Percentiles rank a stretch among this genome's conserved stretches.
Evolutionary conservation across 1,139 yeast species (phyloP).

Genomic region (Oligophagozyma castellii): DNA sequence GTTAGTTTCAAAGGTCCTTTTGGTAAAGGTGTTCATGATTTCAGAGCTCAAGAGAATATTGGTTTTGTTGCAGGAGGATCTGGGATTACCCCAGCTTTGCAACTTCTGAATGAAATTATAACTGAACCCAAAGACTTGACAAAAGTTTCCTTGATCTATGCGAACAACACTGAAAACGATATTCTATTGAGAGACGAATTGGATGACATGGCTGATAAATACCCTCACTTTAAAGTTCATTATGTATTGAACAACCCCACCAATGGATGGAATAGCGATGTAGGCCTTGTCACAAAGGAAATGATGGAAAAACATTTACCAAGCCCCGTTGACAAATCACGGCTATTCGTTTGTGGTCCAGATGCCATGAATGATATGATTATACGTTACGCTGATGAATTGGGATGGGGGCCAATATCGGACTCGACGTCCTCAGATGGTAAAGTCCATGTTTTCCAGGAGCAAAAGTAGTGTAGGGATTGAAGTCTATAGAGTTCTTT

Average conservation of each 20-base stretch:
- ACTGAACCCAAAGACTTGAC: slow-evolving; percentile 57
- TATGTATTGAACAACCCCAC: slow-evolving; percentile 32
- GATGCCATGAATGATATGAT: slow-evolving; percentile 48
- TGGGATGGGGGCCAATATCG: slow-evolving; percentile 49
- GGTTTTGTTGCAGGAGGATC: slow-evolving; percentile 75
- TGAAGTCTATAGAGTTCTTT: too few relatives aligned
- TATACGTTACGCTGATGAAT: slow-evolving; percentile 35
- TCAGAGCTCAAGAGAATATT: slow-evolving; percentile 48
- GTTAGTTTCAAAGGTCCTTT: slow-evolving; percentile 69
- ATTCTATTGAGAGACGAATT: slow-evolving; percentile 55
- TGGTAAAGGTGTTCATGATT: slow-evolving; percentile 48
- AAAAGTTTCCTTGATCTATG: slow-evolving; percentile 45
- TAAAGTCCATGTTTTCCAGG: slow-evolving; percentile 59
- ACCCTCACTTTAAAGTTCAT: slow-evolving; percentile 45
- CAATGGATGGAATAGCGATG: slow-evolving; percentile 39
- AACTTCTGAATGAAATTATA: slow-evolving; percentile 43
- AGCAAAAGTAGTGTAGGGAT: too few relatives aligned
- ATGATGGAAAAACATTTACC: slow-evolving; percentile 42
- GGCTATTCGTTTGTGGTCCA: slow-evolving; percentile 66
- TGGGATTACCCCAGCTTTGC: slow-evolving; percentile 68
- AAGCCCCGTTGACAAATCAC: slow-evolving; percentile 31
- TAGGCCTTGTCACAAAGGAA: slow-evolving; percentile 47
- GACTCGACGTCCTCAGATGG: slow-evolving; percentile 41
- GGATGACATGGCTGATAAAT: slow-evolving; percentile 49
- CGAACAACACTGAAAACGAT: slow-evolving; percentile 62